Conservation (phyloP, 2,329 filamentous ascomycete species). For the Thelonectria discophora region DNA sequence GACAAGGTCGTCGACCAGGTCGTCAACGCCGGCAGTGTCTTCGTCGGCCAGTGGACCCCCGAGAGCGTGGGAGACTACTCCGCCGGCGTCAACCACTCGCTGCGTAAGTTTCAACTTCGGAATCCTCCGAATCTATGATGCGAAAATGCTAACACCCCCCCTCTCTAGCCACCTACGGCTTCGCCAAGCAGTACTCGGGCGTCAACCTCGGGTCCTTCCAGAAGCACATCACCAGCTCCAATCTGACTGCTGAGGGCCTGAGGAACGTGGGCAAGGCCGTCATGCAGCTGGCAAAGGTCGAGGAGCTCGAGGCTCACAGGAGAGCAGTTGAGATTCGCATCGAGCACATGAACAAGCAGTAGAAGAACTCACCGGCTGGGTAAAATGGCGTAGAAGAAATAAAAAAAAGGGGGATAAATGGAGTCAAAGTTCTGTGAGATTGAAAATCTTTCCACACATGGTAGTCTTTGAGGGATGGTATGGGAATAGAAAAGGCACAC, state of each 20-base stretch:
- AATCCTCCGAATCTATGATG: background rate
- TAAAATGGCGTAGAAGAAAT: constrained; percentile 28
- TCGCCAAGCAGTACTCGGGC: constrained; percentile 97
- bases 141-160: constrained; percentile 33
- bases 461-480: constrained; percentile 19
- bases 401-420: background rate
- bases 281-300: constrained; percentile 93
- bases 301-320: constrained; percentile 93
- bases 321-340: constrained; percentile 88
- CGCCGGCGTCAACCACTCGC: constrained; percentile 94
- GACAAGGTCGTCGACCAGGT: constrained; percentile 79
- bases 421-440: background rate
- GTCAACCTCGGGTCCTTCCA: constrained; percentile 96
- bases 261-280: constrained; percentile 87
- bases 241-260: constrained; percentile 86
- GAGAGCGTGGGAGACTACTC: constrained; percentile 99
- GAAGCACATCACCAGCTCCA: constrained; percentile 96
- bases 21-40: constrained; percentile 94
- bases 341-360: constrained; percentile 54
- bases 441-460: background rate
- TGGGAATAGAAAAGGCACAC: constrained; percentile 13
- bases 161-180: constrained; percentile 88
- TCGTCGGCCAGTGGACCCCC: constrained; percentile 95
- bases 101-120: constrained; percentile 73
- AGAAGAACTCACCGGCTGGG: constrained; percentile 2